Evolutionary conservation across 176 grass and related monocot species (phyloP).

Genomic region (Guadua angustifolia): DNA sequence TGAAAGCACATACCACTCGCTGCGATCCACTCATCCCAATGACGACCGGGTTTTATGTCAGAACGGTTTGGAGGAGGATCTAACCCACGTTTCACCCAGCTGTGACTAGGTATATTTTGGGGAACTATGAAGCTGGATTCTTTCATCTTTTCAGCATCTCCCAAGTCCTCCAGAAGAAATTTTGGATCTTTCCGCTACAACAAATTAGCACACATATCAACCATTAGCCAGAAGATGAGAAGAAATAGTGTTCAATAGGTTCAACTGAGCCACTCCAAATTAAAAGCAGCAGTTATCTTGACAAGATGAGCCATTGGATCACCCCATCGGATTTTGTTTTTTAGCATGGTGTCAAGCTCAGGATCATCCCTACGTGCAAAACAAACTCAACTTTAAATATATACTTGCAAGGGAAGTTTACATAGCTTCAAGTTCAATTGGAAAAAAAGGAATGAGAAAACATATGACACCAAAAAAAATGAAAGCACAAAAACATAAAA

Average conservation of each 20-base stretch:
- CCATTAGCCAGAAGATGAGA: slow-evolving; percentile 22
- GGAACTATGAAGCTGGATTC: slow-evolving; percentile 96
- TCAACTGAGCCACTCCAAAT: slow-evolving; percentile 34
- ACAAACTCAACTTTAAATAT: slow-evolving; percentile 21
- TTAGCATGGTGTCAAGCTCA: slow-evolving; percentile 85
- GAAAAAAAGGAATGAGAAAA: slow-evolving; percentile 15
- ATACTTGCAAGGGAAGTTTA: not conserved
- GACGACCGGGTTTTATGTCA: slow-evolving; percentile 82
- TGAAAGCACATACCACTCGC: slow-evolving; percentile 64
- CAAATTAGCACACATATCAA: slow-evolving; percentile 35
- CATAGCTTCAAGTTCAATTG: not conserved
- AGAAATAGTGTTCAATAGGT: slow-evolving; percentile 14
- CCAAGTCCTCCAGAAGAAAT: slow-evolving; percentile 69
- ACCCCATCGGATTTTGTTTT: slow-evolving; percentile 84
- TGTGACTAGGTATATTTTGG: slow-evolving; percentile 79
- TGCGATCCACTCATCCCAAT: slow-evolving; percentile 96
- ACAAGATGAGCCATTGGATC: slow-evolving; percentile 98
- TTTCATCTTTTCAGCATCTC: slow-evolving; percentile 91
- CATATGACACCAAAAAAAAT: not conserved
- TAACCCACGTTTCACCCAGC: slow-evolving; percentile 89
- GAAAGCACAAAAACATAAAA: not conserved
- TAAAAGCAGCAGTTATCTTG: slow-evolving; percentile 61
- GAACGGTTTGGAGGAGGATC: slow-evolving; percentile 89
- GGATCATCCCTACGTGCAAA: slow-evolving; percentile 77
- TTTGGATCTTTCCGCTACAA: slow-evolving; percentile 61